A percentile compares a stretch with the other conserved stretches of the same genome.
Conservation (phyloP, 495 filamentous ascomycete species). For the Aspergillus leporis region DNA sequence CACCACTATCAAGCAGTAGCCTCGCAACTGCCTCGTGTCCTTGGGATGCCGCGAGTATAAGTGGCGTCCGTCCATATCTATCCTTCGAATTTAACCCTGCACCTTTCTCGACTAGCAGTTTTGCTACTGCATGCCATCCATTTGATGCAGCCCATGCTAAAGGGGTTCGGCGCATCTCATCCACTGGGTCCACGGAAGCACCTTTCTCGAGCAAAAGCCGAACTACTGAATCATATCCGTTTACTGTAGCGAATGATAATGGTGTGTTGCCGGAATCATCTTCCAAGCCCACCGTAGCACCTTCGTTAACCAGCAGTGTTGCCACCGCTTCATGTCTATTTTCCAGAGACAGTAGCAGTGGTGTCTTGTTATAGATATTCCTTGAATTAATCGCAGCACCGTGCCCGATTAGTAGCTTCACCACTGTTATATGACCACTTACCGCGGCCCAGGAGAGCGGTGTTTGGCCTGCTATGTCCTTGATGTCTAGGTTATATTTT, state of each 20-base stretch:
- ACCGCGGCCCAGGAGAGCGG: not conserved
- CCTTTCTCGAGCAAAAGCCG: not conserved
- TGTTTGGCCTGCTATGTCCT: not conserved
- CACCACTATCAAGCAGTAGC: not conserved
- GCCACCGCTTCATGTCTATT: not conserved
- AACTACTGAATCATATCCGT: not conserved
- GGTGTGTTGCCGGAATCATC: not conserved
- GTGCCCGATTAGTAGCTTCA: not conserved
- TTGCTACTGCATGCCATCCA: not conserved
- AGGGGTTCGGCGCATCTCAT: not conserved
- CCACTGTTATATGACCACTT: not conserved
- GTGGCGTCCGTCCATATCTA: not conserved
- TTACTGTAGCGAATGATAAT: not conserved
- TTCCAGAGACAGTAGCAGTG: not conserved
- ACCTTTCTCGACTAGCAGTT: not conserved
- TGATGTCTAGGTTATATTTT: not conserved
- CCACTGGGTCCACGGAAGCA: not conserved
- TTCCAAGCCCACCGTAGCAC: not conserved
- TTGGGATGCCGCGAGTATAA: not conserved
- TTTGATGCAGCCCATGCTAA: not conserved
- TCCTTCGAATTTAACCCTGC: not conserved
- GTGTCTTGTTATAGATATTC: not conserved
- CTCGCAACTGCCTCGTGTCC: not conserved
- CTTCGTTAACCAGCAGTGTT: not conserved
- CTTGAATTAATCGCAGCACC: not conserved